Evolutionary conservation across 2,329 filamentous ascomycete genomes (phyloP), one percentile per base, ranked within the genome.

Genomic region (Talaromyces atroroseus): DNA sequence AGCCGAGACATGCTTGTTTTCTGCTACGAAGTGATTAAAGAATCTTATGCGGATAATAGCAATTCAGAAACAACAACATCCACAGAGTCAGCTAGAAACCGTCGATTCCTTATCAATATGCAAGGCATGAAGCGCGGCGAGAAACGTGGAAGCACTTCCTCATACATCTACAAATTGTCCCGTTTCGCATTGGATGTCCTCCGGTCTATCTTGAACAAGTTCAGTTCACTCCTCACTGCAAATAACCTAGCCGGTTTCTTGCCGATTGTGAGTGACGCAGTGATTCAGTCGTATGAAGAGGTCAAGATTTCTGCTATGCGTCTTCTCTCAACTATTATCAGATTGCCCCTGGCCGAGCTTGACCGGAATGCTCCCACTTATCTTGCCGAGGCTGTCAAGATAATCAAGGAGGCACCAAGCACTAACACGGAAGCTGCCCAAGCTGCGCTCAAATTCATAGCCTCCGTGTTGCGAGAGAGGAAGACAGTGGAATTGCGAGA

Each of bases 1-100:
- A 89, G 85, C 64, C 85, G 87, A 49, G 90, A 96, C 62, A 86
- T 92, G 42, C 76, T 99, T n/a, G 77, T 96, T 0, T 96, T 99
- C 71, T 96, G 92, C 70, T 97, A 96, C 68, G 90, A 97, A 70
- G 82, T 97, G 48, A 89, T 97, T 42, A 89, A 95, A 67, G 87
- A 92, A 60, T 88, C 90, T 0, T 95, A 96, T 71, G 83, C 82
- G 58, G 82, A 82, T 57, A 64, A 57, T 52, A 70, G 62, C 58
- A 49, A 59, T 10, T 42, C 52, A 21, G 36, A 50, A 11, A 24
- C 23, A 8, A 8, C 34, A 11, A 52, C 16, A 14, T 34, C 49
- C 5, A 49, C 46, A 14, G 57, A 59, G 21, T 62, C 70, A 42
- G 60, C 63, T 7, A 61, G 61, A 14, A 66, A 69, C 54, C 58